phyloP scores from a whole-genome alignment of 495 filamentous ascomycete species.

The Lindgomyces ingoldianus region DNA sequence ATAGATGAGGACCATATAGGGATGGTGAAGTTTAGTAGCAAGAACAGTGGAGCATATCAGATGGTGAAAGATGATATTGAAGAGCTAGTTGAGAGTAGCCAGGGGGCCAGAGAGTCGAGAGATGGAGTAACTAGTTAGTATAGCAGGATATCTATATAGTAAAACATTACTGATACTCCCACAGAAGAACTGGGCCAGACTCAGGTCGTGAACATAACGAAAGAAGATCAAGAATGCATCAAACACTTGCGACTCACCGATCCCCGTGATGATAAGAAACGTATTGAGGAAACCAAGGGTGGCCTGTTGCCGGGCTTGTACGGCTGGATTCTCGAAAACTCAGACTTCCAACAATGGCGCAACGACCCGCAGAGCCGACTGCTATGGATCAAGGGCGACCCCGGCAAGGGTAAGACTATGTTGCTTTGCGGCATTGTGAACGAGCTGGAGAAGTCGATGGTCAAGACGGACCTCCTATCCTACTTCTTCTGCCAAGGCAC shows the following conservation, averaged over 20 bases:
- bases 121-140: too few species aligned
- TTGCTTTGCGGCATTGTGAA: background rate
- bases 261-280: conserved; percentile 42
- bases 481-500: background rate
- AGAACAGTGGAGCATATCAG: too few species aligned
- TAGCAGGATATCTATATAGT: too few species aligned
- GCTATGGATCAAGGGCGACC: conserved; percentile 4
- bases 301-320: conserved; percentile 39
- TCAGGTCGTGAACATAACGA: too few species aligned
- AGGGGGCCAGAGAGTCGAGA: too few species aligned
- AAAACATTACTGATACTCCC: too few species aligned
- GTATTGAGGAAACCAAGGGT: background rate
- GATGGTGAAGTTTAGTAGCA: too few species aligned
- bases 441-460: background rate
- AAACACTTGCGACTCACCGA: background rate
- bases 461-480: background rate
- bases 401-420: background rate
- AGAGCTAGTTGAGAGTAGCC: too few species aligned
- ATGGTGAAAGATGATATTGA: too few species aligned
- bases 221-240: too few species aligned
- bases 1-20: too few species aligned
- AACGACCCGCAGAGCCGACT: conserved; percentile 2
- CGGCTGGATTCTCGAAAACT: conserved; percentile 49
- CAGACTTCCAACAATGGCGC: conserved; percentile 38
- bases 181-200: too few species aligned